phyloP scores from a whole-genome alignment of 768 basidiomycete genomes.

The Lactarius vividus region DNA sequence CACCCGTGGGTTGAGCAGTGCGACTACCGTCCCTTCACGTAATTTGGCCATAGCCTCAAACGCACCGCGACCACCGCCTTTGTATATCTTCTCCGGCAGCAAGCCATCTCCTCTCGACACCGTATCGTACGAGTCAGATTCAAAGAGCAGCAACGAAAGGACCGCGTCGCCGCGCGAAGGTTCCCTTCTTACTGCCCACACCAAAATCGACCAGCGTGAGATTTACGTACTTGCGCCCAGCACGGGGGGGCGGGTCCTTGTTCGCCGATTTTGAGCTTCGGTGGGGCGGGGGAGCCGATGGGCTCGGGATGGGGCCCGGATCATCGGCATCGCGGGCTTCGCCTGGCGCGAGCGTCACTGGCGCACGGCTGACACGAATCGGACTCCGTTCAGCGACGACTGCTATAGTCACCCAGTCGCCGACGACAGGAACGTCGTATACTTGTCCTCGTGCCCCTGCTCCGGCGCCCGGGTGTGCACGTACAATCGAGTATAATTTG shows the following conservation, averaged over 20 bases:
- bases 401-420: slow-evolving; percentile 95
- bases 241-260: slow-evolving; percentile 38
- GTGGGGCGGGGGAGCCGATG: neutral
- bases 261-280: slow-evolving; percentile 22
- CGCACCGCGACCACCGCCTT: slow-evolving; percentile 89
- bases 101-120: slow-evolving; percentile 51
- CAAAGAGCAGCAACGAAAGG: slow-evolving; percentile 82
- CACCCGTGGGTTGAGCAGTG: slow-evolving; percentile 83
- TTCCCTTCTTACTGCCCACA: slow-evolving; percentile 53
- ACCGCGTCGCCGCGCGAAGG: slow-evolving; percentile 80
- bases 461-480: slow-evolving; percentile 64
- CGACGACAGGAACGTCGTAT: slow-evolving; percentile 88
- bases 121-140: slow-evolving; percentile 70
- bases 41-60: slow-evolving; percentile 86
- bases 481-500: slow-evolving; percentile 80
- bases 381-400: slow-evolving; percentile 91
- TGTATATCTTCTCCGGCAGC: slow-evolving; percentile 62
- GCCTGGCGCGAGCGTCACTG: slow-evolving; percentile 48
- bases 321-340: slow-evolving; percentile 41
- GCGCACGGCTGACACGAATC: slow-evolving; percentile 67
- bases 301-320: neutral
- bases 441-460: slow-evolving; percentile 42
- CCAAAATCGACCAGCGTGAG: slow-evolving; percentile 84
- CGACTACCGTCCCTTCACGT: slow-evolving; percentile 86
- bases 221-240: slow-evolving; percentile 80